Evolutionary conservation across 257 asterid species (phyloP), one percentile per base, ranked within the genome.

Genomic region (Voacanga thouarsii): DNA sequence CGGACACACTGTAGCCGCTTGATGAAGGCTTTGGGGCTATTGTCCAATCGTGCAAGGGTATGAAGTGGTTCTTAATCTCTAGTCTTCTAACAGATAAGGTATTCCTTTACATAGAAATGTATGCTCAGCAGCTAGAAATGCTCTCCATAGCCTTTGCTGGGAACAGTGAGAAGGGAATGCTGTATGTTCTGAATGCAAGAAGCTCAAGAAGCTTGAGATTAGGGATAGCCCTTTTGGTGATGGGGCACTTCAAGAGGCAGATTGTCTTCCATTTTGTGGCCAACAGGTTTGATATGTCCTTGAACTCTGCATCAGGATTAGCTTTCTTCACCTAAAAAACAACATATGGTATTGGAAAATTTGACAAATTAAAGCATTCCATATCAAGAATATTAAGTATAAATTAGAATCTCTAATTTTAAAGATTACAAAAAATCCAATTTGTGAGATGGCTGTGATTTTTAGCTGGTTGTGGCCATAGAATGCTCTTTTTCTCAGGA

Each of bases 11-110:
- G 85, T 87, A 75, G 75, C 98, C 98, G 7, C 90, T 94, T 0
- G 98, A 92, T 43, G 98, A 94, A 72, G 97, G 97, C 51, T 94
- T 90, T 74, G 98, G 98, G 74, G 97, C 97, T 12, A 89, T 92
- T n/a, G 96, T 90, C n/a, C 92, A 89, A 72, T 87, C 97, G 0
- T 90, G 97, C 89, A 89, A 88, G 88, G 94, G 96, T 75, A 90
- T 94, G 59, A 94, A 88, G 77, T 85, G 97, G 74, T 78, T 94
- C 18, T 90, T 96, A 9, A 82, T 94, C 51, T 90, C 97, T 0
- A 97, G 97, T 49, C 96, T 85, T 63, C 80, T 94, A 24, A 90
- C 96, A 2, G 96, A 92, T 77, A 88, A 86, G 81, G 79, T 92
- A 12, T 92, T 94, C 85, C 90, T 88, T 56, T 94, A 92, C 78